These are phyloP conservation scores for Theileria equi DNA, from an alignment of 169 alveolate species.

Conservation along the genomic window DNA sequence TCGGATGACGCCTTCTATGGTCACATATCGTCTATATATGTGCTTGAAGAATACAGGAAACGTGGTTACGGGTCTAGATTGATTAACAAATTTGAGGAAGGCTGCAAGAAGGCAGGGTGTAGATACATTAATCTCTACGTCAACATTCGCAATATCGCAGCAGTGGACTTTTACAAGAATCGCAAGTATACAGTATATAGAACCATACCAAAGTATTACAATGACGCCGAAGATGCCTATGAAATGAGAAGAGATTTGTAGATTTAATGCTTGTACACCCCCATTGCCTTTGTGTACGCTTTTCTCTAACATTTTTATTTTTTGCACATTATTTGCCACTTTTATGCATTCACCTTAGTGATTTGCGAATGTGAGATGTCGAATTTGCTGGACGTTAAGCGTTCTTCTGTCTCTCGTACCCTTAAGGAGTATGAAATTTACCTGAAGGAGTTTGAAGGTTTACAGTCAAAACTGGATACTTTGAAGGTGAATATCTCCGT, in stretches of 20 bases:
- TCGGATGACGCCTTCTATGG: constrained; percentile 43
- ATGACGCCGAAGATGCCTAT: constrained; percentile 65
- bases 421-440: constrained; percentile 20
- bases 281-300: not conserved
- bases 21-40: constrained; percentile 69
- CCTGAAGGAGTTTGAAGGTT: constrained; percentile 4
- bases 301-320: not conserved
- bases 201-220: constrained; percentile 63
- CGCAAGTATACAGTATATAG: constrained; percentile 61
- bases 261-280: not conserved
- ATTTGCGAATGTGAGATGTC: not conserved
- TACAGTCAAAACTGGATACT: constrained; percentile 13
- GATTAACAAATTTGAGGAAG: constrained; percentile 68
- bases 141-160: constrained; percentile 57
- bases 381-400: constrained; percentile 4
- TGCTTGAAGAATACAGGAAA: constrained; percentile 59
- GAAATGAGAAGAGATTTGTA: constrained; percentile 68
- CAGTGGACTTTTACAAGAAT: constrained; percentile 60
- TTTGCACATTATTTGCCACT: not conserved
- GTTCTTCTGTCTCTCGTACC: constrained; percentile 8
- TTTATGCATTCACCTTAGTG: not conserved
- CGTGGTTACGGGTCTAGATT: constrained; percentile 63
- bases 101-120: constrained; percentile 47
- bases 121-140: constrained; percentile 65
- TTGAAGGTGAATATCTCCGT: constrained; percentile 3